Percentiles rank a stretch among this genome's conserved stretches.
Conservation (phyloP, 176 grass and related monocot genomes). For the Thalia dealbata region DNA sequence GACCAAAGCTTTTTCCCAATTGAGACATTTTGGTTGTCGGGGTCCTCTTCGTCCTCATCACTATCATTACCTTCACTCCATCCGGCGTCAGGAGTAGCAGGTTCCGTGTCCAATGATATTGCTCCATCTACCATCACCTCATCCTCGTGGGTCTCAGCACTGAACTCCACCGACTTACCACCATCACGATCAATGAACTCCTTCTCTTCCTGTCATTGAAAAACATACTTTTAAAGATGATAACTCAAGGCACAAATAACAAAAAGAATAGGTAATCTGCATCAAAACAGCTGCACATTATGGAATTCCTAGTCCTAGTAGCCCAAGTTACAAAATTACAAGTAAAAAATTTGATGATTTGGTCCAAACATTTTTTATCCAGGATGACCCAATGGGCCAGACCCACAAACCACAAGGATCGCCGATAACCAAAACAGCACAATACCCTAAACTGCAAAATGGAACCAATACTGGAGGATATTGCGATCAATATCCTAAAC, state of each 20-base stretch:
- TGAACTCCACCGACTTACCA: conserved; percentile 4
- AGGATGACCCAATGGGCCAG: background rate
- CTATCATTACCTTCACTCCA: conserved; percentile 27
- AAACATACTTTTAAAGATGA: background rate
- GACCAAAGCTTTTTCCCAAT: conserved; percentile 83
- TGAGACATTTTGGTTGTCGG: conserved; percentile 39
- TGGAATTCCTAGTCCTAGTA: background rate
- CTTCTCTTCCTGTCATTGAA: conserved; percentile 10
- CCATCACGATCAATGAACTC: conserved; percentile 23
- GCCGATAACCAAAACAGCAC: too few relatives aligned
- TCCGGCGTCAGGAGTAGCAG: conserved; percentile 46
- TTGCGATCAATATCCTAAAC: too few relatives aligned
- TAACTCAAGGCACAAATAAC: background rate
- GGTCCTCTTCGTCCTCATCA: conserved; percentile 49
- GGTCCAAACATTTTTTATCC: too few relatives aligned
- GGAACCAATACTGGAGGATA: background rate
- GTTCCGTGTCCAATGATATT: conserved; percentile 24
- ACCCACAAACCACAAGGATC: background rate
- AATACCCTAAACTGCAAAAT: background rate
- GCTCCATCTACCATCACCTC: background rate
- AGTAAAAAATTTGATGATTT: too few relatives aligned
- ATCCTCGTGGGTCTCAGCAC: conserved; percentile 9
- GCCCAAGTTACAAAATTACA: too few relatives aligned
- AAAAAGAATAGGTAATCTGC: too few relatives aligned
- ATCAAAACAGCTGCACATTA: background rate